These are phyloP conservation scores for Colletotrichum sansevieriae DNA, from an alignment of 2,329 filamentous ascomycete species.

Conservation along the genomic window DNA sequence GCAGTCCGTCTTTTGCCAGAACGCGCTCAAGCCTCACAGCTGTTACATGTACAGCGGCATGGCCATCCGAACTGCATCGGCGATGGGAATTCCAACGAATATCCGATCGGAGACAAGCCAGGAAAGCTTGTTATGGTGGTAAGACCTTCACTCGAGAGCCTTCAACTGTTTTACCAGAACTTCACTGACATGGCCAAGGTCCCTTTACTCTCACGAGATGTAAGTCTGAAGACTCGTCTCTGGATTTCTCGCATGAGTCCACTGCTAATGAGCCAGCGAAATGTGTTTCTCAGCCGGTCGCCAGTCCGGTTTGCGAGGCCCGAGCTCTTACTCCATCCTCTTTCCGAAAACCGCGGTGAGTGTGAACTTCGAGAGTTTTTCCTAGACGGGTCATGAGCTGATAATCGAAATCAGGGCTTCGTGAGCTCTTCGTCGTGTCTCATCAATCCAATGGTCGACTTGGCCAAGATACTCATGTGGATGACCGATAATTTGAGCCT, in stretches of 20 bases:
- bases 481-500: conserved; percentile 39
- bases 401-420: neutral
- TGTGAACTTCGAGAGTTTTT: neutral
- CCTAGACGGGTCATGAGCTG: accelerated
- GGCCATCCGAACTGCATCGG: conserved; percentile 50
- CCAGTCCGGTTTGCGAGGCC: conserved; percentile 27
- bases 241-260: too few relatives aligned
- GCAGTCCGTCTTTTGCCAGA: conserved; percentile 49
- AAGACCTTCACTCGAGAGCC: neutral
- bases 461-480: conserved; percentile 40
- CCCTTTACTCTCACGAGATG: conserved; percentile 43
- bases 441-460: conserved; percentile 38
- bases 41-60: conserved; percentile 53
- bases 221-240: neutral
- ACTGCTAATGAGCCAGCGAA: conserved; percentile 33
- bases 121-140: conserved; percentile 43
- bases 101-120: conserved; percentile 34
- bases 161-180: neutral
- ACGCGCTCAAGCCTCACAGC: conserved; percentile 50
- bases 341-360: conserved; percentile 35
- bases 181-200: conserved; percentile 23
- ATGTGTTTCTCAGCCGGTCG: conserved; percentile 39
- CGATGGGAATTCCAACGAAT: conserved; percentile 49
- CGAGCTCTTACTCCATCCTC: conserved; percentile 29
- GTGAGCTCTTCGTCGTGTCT: conserved; percentile 33